phyloP scores from a whole-genome alignment of 176 grass and related monocot genomes.

The Raddia distichophylla region DNA sequence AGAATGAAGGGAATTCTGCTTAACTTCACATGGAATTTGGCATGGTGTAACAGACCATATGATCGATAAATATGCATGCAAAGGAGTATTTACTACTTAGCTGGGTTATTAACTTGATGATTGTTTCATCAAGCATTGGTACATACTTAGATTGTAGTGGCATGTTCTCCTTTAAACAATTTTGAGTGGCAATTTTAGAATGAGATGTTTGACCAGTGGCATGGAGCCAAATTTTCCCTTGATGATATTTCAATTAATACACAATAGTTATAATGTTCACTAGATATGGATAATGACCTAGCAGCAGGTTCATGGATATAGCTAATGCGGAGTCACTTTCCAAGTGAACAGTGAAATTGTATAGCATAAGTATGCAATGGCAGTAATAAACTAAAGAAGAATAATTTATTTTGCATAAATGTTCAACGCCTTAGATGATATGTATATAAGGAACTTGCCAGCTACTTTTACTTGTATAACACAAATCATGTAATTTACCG shows the following conservation, averaged over 20 bases:
- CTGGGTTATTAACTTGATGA: no score
- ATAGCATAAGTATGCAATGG: not conserved
- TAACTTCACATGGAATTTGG: no score
- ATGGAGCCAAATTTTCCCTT: no score
- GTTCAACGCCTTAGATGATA: not conserved
- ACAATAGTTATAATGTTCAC: not conserved
- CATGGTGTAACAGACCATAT: no score
- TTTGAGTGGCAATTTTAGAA: no score
- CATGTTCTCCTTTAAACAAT: no score
- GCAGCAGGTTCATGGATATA: not conserved
- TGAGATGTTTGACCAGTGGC: no score
- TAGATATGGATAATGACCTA: not conserved
- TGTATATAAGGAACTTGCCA: not conserved
- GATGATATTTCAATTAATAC: not conserved
- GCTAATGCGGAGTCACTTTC: not conserved
- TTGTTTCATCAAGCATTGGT: no score
- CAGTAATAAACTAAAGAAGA: not conserved
- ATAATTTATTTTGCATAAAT: not conserved
- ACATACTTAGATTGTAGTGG: no score
- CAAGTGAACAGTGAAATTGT: not conserved
- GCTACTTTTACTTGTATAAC: not conserved
- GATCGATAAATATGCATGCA: no score
- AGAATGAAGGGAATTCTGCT: no score
- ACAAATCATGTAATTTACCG: not conserved
- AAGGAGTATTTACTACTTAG: no score